Conservation (phyloP, 169 alveolate species). For the Babesia ovata region DNA sequence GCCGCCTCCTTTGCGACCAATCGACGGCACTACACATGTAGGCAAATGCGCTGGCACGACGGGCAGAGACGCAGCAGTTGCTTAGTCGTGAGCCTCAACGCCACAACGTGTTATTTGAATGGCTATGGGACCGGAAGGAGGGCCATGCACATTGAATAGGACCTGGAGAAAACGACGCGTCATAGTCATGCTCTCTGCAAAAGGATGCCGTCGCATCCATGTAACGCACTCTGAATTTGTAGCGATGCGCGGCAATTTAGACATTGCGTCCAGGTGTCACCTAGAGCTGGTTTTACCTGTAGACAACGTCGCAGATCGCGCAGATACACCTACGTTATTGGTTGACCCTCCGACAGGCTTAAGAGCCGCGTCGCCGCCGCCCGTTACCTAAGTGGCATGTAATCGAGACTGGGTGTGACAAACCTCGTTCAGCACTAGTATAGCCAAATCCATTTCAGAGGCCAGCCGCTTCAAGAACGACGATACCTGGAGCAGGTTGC, state of each 20-base stretch:
- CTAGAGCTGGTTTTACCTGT: slow-evolving; percentile 58
- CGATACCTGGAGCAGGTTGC: slow-evolving; percentile 21
- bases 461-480: slow-evolving; percentile 46
- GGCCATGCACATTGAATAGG: slow-evolving; percentile 40
- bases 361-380: neutral
- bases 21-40: too few relatives aligned
- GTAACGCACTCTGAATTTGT: slow-evolving; percentile 6
- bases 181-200: neutral
- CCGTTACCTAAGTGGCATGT: neutral
- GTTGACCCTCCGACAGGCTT: neutral
- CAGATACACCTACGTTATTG: neutral
- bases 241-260: slow-evolving; percentile 33
- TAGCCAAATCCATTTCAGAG: slow-evolving; percentile 21
- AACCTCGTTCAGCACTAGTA: slow-evolving; percentile 58
- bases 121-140: slow-evolving; percentile 41
- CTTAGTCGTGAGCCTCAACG: slow-evolving; percentile 3
- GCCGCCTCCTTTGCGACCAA: too few relatives aligned
- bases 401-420: neutral
- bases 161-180: slow-evolving; percentile 50
- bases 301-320: neutral
- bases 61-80: too few relatives aligned
- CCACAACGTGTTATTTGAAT: slow-evolving; percentile 35
- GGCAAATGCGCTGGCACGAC: too few relatives aligned
- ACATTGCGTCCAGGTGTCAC: slow-evolving; percentile 55
- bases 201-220: neutral